Base-by-base conservation (phyloP, 2,329 filamentous ascomycete species). In the Cladosporium sp. region DNA sequence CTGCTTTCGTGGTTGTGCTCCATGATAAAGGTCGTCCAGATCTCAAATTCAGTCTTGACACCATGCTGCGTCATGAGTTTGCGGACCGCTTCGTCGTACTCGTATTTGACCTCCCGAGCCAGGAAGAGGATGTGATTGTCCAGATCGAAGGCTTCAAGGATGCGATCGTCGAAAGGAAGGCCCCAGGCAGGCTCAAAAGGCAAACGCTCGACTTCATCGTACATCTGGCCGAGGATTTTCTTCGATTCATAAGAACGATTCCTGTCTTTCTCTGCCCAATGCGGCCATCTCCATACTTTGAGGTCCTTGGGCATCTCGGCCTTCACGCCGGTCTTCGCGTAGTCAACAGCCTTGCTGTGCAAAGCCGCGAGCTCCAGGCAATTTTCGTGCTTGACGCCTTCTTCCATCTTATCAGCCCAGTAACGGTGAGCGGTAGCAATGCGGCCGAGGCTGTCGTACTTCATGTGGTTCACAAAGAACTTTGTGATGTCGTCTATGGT, bases 381-480 rank as follows among this genome's bases (percentile, higher is more conserved):
- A 59, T 82, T 85, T 0, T 77, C 65, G 63, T 87, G 80, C 64
- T 85, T 87, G 0, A 93, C 86, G 0, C 92, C 90, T 1, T 79
- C 69, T 0, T 74, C 66, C 3, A 82, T 75, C 8, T 66, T 72
- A 43, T 99, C 94, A 0, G 91, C 87, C 67, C 84, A 84, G 1
- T 87, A 92, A 17, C 96, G 76, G 73, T 99, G 94, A 0, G 91
- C 84, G 64, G 84, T 83, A 0, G 94, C 94, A 68, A 99, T 96
- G 3, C 81, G 80, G 1, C 86, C 85, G 1, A 99, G 81, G 12
- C 84, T 84, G 68, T 97, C 90, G 64, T 95, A 92, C 75, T 95
- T 94, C 84, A 97, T 92, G 67, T 96, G 96, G 3, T 84, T 84
- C 30, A 96, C 89, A 67, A 97, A 97, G 74, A 97, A 97, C 0